phyloP scores from a whole-genome alignment of 2,329 filamentous ascomycete species.

The Alternaria sp. region DNA sequence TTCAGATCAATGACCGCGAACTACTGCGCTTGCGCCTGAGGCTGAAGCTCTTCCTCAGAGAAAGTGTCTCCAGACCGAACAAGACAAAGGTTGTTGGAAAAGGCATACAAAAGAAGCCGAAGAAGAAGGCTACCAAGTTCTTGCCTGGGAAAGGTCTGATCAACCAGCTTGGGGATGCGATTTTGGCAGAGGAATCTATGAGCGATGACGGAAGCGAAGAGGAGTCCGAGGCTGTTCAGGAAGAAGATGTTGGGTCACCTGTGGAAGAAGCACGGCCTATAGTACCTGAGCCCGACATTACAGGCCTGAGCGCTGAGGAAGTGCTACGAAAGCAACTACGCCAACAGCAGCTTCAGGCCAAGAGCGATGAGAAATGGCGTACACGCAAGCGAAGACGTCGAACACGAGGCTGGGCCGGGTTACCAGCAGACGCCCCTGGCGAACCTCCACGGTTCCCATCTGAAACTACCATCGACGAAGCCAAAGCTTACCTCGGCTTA shows the following conservation, averaged over 20 bases:
- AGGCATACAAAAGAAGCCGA: constrained; percentile 26
- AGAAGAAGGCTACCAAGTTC: constrained; percentile 26
- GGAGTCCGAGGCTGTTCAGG: constrained; percentile 13
- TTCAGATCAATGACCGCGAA: constrained; percentile 74
- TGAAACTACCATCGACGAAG: constrained; percentile 82
- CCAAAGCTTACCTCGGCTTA: constrained; percentile 73
- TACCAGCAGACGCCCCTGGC: constrained; percentile 72
- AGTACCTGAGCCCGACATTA: constrained; percentile 16
- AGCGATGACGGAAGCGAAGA: constrained; percentile 30
- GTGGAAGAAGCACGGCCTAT: constrained; percentile 16
- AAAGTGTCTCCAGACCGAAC: constrained; percentile 61
- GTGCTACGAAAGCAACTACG: constrained; percentile 40
- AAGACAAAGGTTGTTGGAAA: constrained; percentile 46
- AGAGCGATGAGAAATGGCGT: constrained; percentile 69
- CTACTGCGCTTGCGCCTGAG: constrained; percentile 73
- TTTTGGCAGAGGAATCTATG: constrained; percentile 34
- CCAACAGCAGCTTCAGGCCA: constrained; percentile 59
- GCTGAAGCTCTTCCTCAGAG: constrained; percentile 72
- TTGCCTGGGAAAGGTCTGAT: constrained; percentile 32
- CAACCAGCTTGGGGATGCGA: constrained; percentile 41
- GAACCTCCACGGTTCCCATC: constrained; percentile 79
- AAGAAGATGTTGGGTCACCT: background rate
- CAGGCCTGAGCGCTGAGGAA: constrained; percentile 35
- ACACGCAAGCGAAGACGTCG: constrained; percentile 72
- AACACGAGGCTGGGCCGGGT: constrained; percentile 71